Evolutionary conservation across 2,329 filamentous ascomycete species (phyloP), one percentile per base, ranked within the genome.

Genomic region (Claviceps africana): DNA sequence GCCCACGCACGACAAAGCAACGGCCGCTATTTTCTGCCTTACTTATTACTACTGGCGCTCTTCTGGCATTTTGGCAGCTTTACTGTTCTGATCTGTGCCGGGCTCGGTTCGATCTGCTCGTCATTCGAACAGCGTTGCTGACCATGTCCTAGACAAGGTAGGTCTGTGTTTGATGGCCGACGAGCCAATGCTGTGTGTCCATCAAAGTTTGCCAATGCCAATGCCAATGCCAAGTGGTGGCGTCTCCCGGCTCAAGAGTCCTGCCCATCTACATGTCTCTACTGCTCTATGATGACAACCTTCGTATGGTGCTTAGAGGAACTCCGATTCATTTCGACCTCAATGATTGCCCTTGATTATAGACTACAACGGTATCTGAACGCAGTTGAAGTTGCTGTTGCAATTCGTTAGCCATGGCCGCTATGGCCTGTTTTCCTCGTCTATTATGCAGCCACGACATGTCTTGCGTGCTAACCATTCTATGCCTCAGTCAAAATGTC

Each of bases 301-400:
- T 48, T 70, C 64, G 67, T 62, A 65, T 61, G 67, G 75, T 73
- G 74, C 78, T 71, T 74, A 82, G 77, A 78, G 75, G 72, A 68
- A 61, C 47, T 43, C 31, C 71, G 72, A 72, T 75, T 76, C 74
- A 75, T 67, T 75, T 72, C 70, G 73, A 51, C 72, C 78, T 79
- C 77, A 58, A 70, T 84, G 81, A 75, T 71, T 70, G 78, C 72
- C 76, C 73, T 73, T 76, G 3, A 19, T 69, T 80, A 83, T 85
- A 86, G 86, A 93, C 87, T 93, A 93, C 86, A 91, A 93, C 87
- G 87, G 87, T 93, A 93, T 93, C 87, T 93, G 87, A 93, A 78
- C 78, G 74, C 64, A 66, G 65, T 57, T 54, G 15, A 17, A 60
- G 53, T 57, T 53, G 25, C 51, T 55, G 19, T 56, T 58, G 31